phyloP scores from a whole-genome alignment of 352 stramenopile genomes.

The Globisporangium parvum region DNA sequence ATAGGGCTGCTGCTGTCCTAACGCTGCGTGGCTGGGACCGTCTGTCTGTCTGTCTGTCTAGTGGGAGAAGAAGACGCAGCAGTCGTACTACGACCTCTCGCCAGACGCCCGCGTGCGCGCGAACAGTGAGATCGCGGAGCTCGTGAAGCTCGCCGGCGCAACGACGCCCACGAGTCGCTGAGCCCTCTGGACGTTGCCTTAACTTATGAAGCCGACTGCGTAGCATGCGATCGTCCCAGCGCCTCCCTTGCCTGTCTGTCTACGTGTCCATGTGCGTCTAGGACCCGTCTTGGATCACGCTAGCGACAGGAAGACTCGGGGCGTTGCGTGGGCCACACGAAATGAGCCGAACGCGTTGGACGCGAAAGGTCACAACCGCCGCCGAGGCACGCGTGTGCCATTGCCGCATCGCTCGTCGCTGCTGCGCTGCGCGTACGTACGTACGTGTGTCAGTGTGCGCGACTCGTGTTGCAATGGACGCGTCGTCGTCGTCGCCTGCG shows the following conservation, averaged over 20 bases:
- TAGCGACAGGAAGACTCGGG: no score
- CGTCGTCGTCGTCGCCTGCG: not conserved
- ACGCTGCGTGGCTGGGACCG: not conserved
- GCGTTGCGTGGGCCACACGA: no score
- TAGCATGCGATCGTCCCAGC: no score
- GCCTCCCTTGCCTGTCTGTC: no score
- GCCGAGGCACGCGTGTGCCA: no score
- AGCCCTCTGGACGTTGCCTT: not conserved
- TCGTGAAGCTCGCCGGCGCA: conserved; percentile 29
- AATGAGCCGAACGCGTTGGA: no score
- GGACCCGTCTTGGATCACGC: no score
- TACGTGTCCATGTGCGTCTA: no score
- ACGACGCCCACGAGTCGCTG: not conserved
- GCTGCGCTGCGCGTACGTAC: not conserved
- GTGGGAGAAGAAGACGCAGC: conserved; percentile 65
- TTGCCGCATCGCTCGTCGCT: no score
- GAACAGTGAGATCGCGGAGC: conserved; percentile 61
- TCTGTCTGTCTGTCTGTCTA: conserved; percentile 15
- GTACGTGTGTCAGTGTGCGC: not conserved
- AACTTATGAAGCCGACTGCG: conserved; percentile 3
- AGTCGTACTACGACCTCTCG: conserved; percentile 69
- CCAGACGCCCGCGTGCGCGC: conserved; percentile 46
- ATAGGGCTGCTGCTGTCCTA: not conserved
- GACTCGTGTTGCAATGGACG: not conserved
- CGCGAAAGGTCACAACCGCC: no score